These are phyloP conservation scores for Bolboschoenoplectus hybrid DNA, from an alignment of 202 grass and related monocot genomes.

Conservation along the genomic window DNA sequence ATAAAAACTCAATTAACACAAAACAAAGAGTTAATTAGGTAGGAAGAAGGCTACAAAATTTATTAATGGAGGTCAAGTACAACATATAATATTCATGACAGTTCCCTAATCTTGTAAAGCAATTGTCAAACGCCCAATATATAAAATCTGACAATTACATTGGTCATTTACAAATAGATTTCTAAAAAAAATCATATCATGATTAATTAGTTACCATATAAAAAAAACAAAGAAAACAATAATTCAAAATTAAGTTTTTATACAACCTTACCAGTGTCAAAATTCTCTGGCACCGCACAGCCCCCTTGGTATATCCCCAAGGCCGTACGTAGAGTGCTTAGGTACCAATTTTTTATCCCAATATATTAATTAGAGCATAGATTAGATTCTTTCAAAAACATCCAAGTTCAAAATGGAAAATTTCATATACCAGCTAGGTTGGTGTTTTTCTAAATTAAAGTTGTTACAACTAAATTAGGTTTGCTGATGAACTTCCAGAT, in stretches of 20 bases:
- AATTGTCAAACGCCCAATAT: not conserved
- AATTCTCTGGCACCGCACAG: not conserved
- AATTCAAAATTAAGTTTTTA: not conserved
- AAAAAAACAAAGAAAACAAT: not conserved
- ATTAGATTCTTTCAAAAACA: not conserved
- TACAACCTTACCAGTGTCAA: not conserved
- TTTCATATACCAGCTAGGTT: not conserved
- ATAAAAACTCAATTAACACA: not conserved
- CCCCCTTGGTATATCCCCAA: not conserved
- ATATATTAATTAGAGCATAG: not conserved
- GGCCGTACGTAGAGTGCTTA: not conserved
- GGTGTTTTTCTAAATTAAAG: conserved; percentile 3
- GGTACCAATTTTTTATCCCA: not conserved
- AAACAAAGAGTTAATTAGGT: not conserved
- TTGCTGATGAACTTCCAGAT: not conserved
- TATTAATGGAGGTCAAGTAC: no score
- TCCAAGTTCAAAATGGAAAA: not conserved
- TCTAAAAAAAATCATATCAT: not conserved
- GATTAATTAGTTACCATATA: not conserved
- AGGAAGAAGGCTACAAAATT: no score
- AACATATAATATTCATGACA: no score
- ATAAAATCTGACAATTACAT: not conserved
- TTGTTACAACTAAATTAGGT: conserved; percentile 3
- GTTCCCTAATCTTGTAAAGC: not conserved
- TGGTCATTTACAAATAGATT: not conserved